These are phyloP conservation scores for Alternaria ethzedia DNA, from an alignment of 2,329 filamentous ascomycete genomes.

Conservation along the genomic window DNA sequence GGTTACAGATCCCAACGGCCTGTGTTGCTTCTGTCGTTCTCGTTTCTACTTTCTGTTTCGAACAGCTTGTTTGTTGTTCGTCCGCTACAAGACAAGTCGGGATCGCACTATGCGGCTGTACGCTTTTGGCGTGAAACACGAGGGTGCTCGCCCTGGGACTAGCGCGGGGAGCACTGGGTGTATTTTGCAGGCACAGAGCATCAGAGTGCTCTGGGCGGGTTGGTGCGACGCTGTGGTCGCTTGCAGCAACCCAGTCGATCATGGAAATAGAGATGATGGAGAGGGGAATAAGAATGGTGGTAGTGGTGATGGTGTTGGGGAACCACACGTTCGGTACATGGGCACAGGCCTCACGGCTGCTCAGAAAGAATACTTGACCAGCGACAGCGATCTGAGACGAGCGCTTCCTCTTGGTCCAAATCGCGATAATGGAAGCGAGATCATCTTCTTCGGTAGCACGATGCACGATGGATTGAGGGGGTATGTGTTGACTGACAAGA, in stretches of 20 bases:
- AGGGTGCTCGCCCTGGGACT: background rate
- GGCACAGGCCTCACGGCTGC: conserved; percentile 23
- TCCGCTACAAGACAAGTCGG: background rate
- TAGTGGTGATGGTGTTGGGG: background rate
- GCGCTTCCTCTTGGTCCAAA: background rate
- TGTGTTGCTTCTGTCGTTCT: background rate
- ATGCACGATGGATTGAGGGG: conserved; percentile 32
- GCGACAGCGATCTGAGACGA: background rate
- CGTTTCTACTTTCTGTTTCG: background rate
- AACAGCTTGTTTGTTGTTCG: background rate
- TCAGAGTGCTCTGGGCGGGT: conserved; percentile 37
- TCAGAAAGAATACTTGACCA: conserved; percentile 13
- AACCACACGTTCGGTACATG: conserved; percentile 14
- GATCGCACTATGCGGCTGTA: background rate
- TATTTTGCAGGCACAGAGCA: background rate
- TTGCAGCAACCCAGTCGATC: background rate
- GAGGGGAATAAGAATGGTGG: background rate
- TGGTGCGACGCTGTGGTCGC: conserved; percentile 40
- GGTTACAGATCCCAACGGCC: background rate
- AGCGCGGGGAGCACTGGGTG: background rate
- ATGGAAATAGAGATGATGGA: background rate
- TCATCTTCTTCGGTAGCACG: conserved; percentile 26
- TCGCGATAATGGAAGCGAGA: background rate
- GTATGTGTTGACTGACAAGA: conserved; percentile 4
- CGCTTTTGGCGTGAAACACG: background rate